phyloP scores from a whole-genome alignment of 345 rosid species.

The Jatropha curcas region DNA sequence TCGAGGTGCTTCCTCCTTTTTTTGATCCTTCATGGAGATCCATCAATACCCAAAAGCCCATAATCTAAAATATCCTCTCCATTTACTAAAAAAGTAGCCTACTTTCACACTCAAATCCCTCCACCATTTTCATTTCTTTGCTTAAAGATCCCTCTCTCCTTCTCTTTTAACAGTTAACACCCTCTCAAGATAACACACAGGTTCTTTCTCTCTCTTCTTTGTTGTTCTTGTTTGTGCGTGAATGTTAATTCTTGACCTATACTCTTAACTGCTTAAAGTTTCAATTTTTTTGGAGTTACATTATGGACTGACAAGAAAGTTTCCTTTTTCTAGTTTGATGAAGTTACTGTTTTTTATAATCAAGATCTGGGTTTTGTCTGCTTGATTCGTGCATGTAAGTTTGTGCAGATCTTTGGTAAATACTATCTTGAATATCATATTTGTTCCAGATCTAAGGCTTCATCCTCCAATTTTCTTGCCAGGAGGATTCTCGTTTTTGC shows the following conservation, averaged over 20 bases:
- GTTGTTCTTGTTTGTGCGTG: not conserved
- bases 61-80: slow-evolving; percentile 20
- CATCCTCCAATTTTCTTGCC: slow-evolving; percentile 5
- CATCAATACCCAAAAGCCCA: slow-evolving; percentile 17
- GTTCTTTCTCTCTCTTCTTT: slow-evolving; percentile 23
- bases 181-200: slow-evolving; percentile 19
- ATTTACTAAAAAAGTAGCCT: slow-evolving; percentile 19
- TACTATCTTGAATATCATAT: slow-evolving; percentile 15
- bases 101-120: slow-evolving; percentile 11
- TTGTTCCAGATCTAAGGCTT: slow-evolving; percentile 42
- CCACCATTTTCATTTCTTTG: slow-evolving; percentile 18
- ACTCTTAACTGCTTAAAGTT: slow-evolving; percentile 20
- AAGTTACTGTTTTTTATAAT: slow-evolving; percentile 11
- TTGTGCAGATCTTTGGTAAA: slow-evolving; percentile 36
- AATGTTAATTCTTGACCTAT: not conserved
- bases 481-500: not conserved
- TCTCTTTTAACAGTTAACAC: slow-evolving; percentile 3
- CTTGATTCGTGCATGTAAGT: slow-evolving; percentile 16
- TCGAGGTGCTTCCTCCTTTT: slow-evolving; percentile 38
- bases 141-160: not conserved
- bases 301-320: slow-evolving; percentile 3
- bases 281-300: slow-evolving; percentile 12
- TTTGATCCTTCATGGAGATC: slow-evolving; percentile 42
- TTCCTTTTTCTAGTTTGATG: slow-evolving; percentile 3
- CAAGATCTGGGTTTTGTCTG: slow-evolving; percentile 38